Percentiles rank a stretch among this genome's conserved stretches.
Evolutionary conservation across 176 grass and related monocot genomes (phyloP).

Genomic region (Phoenix dactylifera): DNA sequence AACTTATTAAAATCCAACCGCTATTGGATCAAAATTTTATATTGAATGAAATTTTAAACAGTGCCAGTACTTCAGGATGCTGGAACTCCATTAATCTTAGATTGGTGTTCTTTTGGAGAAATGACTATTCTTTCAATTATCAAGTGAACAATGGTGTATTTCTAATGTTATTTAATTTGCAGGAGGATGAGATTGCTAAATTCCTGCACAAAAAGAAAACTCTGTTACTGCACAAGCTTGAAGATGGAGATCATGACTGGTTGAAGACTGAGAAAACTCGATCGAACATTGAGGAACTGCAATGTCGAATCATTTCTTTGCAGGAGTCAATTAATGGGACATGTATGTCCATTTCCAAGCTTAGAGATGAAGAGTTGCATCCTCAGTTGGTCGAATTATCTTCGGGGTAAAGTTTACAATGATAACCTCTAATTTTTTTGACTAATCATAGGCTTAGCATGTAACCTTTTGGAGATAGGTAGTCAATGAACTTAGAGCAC

Average conservation of each 20-base stretch:
- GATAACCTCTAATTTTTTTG: conserved; percentile 4
- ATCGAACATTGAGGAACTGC: conserved; percentile 59
- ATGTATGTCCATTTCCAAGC: conserved; percentile 70
- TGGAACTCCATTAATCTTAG: no score
- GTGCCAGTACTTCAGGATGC: no score
- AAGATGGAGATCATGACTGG: conserved; percentile 68
- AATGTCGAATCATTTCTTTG: conserved; percentile 73
- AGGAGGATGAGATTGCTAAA: conserved; percentile 83
- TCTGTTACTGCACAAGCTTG: conserved; percentile 55
- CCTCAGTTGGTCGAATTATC: conserved; percentile 91
- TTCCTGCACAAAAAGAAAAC: conserved; percentile 50
- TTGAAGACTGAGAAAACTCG: conserved; percentile 61
- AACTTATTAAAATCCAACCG: no score
- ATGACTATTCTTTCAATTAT: no score
- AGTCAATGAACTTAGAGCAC: no score
- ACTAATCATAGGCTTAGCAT: no score
- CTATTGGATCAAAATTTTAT: no score
- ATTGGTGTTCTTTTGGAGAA: not conserved
- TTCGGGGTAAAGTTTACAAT: conserved; percentile 50
- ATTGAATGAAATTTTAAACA: no score
- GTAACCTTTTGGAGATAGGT: no score
- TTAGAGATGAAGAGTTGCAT: conserved; percentile 89
- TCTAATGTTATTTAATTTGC: conserved; percentile 16
- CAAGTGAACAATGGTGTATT: not conserved
- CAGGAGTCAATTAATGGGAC: conserved; percentile 55